phyloP scores from a whole-genome alignment of 1,284 basidiomycete species.

The Ustilago bromivora region DNA sequence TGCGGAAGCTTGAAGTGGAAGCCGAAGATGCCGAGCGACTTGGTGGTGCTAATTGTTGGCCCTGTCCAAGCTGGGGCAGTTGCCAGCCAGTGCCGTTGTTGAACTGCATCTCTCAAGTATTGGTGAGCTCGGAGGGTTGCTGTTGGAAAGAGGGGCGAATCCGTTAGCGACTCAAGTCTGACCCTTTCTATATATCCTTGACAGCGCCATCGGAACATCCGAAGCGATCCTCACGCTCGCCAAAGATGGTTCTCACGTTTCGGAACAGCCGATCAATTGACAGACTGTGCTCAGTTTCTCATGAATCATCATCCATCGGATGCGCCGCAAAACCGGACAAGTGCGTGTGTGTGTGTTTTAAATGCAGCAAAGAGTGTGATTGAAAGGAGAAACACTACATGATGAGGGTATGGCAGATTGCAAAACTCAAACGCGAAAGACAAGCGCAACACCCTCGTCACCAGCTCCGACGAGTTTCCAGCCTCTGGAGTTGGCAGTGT shows the following conservation, averaged over 20 bases:
- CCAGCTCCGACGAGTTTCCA: slow-evolving; percentile 68
- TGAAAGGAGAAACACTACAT: neutral
- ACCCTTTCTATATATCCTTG: slow-evolving; percentile 22
- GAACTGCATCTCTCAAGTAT: slow-evolving; percentile 10
- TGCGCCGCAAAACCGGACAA: neutral
- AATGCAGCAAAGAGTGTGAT: slow-evolving; percentile 12
- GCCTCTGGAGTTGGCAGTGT: slow-evolving; percentile 49
- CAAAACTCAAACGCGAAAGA: slow-evolving; percentile 58
- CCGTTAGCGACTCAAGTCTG: neutral
- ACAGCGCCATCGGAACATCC: slow-evolving; percentile 17
- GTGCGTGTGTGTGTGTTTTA: neutral
- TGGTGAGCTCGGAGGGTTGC: neutral
- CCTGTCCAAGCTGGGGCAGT: neutral
- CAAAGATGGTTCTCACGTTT: neutral
- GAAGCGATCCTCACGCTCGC: slow-evolving; percentile 9
- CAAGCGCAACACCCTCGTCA: slow-evolving; percentile 68
- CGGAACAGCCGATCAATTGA: neutral
- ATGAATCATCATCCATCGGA: slow-evolving; percentile 10
- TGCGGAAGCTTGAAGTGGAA: slow-evolving; percentile 37
- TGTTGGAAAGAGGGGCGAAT: neutral
- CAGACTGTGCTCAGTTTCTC: slow-evolving; percentile 4
- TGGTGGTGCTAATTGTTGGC: neutral
- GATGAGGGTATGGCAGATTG: slow-evolving; percentile 27
- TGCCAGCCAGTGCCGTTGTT: neutral
- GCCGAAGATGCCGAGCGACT: slow-evolving; percentile 17